A percentile compares a stretch with the other conserved stretches of the same genome.
These are phyloP conservation scores for Psilocybe mexicana DNA, from an alignment of 1,284 basidiomycete species.

Conservation along the genomic window DNA sequence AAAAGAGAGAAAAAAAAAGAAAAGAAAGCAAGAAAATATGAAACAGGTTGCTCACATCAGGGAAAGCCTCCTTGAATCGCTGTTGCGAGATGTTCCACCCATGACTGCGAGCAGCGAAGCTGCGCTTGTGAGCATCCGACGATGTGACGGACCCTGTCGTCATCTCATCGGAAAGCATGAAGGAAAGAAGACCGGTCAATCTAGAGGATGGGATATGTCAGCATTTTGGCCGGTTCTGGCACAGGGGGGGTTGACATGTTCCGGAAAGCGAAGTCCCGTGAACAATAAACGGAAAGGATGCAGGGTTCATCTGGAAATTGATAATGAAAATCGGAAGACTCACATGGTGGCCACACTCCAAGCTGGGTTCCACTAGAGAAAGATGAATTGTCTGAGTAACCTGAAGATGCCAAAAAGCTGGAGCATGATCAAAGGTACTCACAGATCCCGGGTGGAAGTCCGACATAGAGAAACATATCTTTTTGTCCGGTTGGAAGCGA, in stretches of 20 bases:
- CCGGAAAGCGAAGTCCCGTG: background rate
- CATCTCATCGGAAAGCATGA: constrained; percentile 97
- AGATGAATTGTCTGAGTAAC: constrained; percentile 9
- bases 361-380: constrained; percentile 80
- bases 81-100: constrained; percentile 80
- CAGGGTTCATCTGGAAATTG: constrained; percentile 5
- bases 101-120: constrained; percentile 80
- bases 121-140: constrained; percentile 77
- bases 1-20: no score
- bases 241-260: constrained; percentile 2
- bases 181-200: constrained; percentile 91
- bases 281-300: background rate
- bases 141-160: constrained; percentile 90
- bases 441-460: constrained; percentile 91
- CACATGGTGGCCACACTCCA: constrained; percentile 94
- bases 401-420: background rate
- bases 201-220: constrained; percentile 40
- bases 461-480: constrained; percentile 97
- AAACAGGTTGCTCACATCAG: constrained; percentile 60
- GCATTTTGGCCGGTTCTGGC: constrained; percentile 1
- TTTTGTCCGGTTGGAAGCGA: constrained; percentile 89
- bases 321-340: constrained; percentile 30
- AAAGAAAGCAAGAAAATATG: background rate
- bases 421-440: constrained; percentile 34
- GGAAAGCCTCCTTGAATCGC: constrained; percentile 84